Base-by-base conservation (phyloP, 371 early-diverging fungal genomes). In the Dichotomocladium elegans region DNA sequence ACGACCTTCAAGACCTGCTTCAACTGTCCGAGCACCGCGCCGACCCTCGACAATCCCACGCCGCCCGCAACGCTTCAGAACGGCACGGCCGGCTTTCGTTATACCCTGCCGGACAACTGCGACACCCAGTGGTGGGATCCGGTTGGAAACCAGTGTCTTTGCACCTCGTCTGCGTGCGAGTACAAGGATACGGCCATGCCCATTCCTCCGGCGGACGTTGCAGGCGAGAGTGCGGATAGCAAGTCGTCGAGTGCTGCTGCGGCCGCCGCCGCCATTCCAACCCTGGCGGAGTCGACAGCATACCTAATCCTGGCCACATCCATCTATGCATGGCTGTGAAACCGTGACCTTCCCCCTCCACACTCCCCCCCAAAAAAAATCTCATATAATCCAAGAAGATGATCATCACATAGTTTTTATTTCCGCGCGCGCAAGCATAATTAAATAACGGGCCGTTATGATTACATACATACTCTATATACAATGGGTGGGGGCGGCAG, bases 101-200 rank as follows among this genome's bases (percentile, higher is more conserved):
- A 70, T 24, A 58, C 72, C 1, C 55, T 87, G 9, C 81, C 86
- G 17, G 60, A 73, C 14, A 80, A 58, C 24, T 89, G 89, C 70
- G 86, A 86, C 26, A 75, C 81, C 34, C 67, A 76, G 24, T 87
- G 83, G 82, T 89, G 87, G 87, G 87, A 89, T 58, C 87, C 89
- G 28, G 65, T 78, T 37, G 74, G 62, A 12, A 72, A 77, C 45
- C 70, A 49, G 10, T 83, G 84, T 55, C 63, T 74, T 6, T 81
- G 85, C 64, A 62, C 70, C 4, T 60, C 68, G 17, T 53, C 70
- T 25, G 56, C 64, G 3, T 81, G 80, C 55, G 64, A 70, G 31
- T 67, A 69, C 33, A 78, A 76, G 54, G 79, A 74, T 44, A 58
- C 70, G 4, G 70, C 74, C 29, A 68, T 74, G 29, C 52, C 51